Percentiles rank a stretch among this genome's conserved stretches.
Evolutionary conservation across 164 flowering plant genomes (phyloP).

Genomic region (Piper longum): DNA sequence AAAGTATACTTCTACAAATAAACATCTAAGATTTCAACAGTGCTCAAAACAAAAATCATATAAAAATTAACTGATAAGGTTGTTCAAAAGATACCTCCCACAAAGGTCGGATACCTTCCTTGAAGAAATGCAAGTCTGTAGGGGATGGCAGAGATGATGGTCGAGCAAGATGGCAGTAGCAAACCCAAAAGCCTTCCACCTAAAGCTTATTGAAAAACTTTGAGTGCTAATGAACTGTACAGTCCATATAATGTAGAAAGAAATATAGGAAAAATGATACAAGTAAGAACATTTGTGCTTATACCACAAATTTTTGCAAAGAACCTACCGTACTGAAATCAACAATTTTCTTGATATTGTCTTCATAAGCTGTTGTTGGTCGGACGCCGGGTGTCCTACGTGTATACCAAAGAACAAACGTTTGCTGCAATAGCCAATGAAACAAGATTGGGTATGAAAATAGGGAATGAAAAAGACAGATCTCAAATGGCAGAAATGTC

Average conservation of each 20-base stretch:
- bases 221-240: neutral
- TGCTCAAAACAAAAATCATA: neutral
- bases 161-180: constrained; percentile 92
- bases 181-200: constrained; percentile 95
- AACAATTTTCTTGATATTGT: constrained; percentile 80
- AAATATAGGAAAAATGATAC: neutral
- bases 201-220: constrained; percentile 10
- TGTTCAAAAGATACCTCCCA: constrained; percentile 65
- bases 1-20: neutral
- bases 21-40: neutral
- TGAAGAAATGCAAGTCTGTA: constrained; percentile 95
- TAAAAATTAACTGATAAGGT: neutral
- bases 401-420: constrained; percentile 91
- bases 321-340: constrained; percentile 87
- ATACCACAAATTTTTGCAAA: neutral
- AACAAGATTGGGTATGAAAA: neutral
- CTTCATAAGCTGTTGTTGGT: constrained; percentile 77
- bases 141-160: constrained; percentile 82
- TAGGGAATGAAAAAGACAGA: neutral
- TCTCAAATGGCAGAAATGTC: no score
- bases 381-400: constrained; percentile 88
- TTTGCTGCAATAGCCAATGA: constrained; percentile 36
- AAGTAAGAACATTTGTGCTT: neutral
- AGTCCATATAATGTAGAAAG: neutral
- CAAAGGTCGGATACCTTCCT: constrained; percentile 90